phyloP scores from a whole-genome alignment of 2,329 filamentous ascomycete species.

The Macrophomina tecta region DNA sequence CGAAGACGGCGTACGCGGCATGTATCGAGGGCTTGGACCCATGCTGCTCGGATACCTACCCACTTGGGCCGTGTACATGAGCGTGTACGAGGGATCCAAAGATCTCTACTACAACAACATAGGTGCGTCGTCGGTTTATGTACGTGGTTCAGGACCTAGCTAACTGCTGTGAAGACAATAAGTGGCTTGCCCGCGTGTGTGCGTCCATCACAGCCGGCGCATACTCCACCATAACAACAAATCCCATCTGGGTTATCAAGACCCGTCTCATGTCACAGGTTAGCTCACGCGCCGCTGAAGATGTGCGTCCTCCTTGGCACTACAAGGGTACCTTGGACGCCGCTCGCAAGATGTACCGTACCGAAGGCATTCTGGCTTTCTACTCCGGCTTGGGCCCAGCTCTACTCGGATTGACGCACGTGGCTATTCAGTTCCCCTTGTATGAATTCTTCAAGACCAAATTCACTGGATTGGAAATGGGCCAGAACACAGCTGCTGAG shows the following conservation, averaged over 20 bases:
- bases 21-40: conserved; percentile 92
- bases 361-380: conserved; percentile 87
- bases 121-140: conserved; percentile 44
- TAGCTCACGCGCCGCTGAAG: conserved; percentile 60
- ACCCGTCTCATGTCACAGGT: conserved; percentile 96
- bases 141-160: conserved; percentile 49
- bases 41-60: conserved; percentile 96
- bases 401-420: conserved; percentile 88
- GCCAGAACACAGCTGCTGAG: conserved; percentile 64
- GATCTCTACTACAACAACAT: conserved; percentile 71
- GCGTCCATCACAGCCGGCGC: conserved; percentile 90
- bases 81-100: conserved; percentile 91
- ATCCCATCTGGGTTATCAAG: conserved; percentile 99
- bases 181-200: conserved; percentile 80
- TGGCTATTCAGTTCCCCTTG: conserved; percentile 94
- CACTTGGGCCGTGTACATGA: conserved; percentile 98
- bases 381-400: conserved; percentile 95
- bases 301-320: conserved; percentile 78
- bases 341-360: conserved; percentile 92
- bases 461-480: conserved; percentile 91
- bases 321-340: conserved; percentile 90
- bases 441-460: conserved; percentile 92
- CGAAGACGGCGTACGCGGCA: conserved; percentile 85
- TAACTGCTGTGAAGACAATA: conserved; percentile 63
- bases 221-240: conserved; percentile 92